Evolutionary conservation across 2,329 filamentous ascomycete species (phyloP).

Genomic region (Aspergillus versicolor): DNA sequence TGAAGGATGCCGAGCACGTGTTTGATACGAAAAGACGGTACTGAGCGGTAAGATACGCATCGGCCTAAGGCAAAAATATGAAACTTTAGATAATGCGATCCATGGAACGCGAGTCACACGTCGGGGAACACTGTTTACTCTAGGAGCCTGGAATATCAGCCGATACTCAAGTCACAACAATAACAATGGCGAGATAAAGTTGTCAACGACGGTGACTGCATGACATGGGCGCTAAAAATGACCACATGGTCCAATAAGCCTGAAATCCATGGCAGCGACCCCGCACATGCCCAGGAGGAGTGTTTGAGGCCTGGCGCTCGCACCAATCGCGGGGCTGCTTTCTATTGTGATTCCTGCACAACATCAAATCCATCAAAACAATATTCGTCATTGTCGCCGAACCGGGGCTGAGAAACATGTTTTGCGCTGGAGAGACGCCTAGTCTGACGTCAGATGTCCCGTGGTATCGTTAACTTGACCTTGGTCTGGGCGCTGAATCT

Average conservation of each 20-base stretch:
- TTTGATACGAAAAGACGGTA: neutral
- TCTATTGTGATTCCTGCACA: slow-evolving; percentile 1
- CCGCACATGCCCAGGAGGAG: slow-evolving; percentile 13
- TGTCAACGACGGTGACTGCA: slow-evolving; percentile 13
- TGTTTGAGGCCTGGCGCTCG: slow-evolving; percentile 7
- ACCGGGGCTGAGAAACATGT: neutral
- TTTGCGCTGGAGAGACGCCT: neutral
- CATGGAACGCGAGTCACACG: neutral
- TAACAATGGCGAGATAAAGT: slow-evolving; percentile 18
- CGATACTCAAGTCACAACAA: neutral
- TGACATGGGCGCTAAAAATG: slow-evolving; percentile 15
- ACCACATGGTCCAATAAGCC: slow-evolving; percentile 17
- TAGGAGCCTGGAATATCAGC: neutral
- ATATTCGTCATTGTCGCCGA: neutral
- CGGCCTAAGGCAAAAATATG: neutral
- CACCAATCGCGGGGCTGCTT: slow-evolving; percentile 3
- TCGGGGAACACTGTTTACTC: neutral
- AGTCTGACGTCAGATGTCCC: slow-evolving; percentile 10
- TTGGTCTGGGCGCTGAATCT: neutral
- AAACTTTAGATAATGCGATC: neutral
- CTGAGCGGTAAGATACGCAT: neutral
- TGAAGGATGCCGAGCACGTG: neutral
- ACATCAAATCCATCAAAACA: slow-evolving; percentile 1
- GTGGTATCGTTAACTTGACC: neutral
- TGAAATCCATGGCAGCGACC: slow-evolving; percentile 9